Evolutionary conservation across 148 eudicot species (phyloP).

Genomic region (Amaranthus cruentus): DNA sequence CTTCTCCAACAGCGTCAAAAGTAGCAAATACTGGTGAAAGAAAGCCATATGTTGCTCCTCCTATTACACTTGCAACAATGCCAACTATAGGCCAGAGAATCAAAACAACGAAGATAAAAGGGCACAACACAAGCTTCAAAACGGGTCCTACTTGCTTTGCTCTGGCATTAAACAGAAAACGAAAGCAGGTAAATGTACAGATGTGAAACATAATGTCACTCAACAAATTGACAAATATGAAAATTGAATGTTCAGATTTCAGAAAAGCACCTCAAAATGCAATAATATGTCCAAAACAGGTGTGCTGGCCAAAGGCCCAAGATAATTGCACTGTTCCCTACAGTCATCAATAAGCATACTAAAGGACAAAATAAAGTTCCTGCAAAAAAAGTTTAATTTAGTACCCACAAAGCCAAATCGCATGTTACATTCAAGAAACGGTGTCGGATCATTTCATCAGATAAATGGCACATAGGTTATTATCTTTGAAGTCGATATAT

Average conservation of each 20-base stretch:
- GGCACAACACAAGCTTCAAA: conserved; percentile 64
- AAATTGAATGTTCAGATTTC: neutral
- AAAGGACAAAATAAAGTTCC: conserved; percentile 72
- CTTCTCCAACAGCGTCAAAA: conserved; percentile 79
- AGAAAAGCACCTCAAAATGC: conserved; percentile 54
- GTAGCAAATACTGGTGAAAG: conserved; percentile 86
- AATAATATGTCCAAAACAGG: conserved; percentile 57
- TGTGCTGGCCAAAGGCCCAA: conserved; percentile 90
- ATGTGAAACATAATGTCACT: neutral
- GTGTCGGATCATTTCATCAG: neutral
- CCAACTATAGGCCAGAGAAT: conserved; percentile 67
- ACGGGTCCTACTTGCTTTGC: conserved; percentile 76
- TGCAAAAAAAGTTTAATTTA: conserved; percentile 33
- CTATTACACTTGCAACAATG: conserved; percentile 47
- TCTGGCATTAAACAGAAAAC: conserved; percentile 38
- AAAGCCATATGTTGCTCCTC: conserved; percentile 74
- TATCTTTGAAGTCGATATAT: too few relatives aligned
- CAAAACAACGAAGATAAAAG: conserved; percentile 36
- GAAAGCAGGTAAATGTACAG: conserved; percentile 6
- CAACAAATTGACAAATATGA: neutral
- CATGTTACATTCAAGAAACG: neutral
- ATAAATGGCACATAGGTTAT: neutral
- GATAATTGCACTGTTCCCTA: conserved; percentile 59
- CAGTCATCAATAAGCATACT: conserved; percentile 50
- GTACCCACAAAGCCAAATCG: neutral